Conservation (phyloP, 768 basidiomycete species). For the Dioszegia crocea region DNA sequence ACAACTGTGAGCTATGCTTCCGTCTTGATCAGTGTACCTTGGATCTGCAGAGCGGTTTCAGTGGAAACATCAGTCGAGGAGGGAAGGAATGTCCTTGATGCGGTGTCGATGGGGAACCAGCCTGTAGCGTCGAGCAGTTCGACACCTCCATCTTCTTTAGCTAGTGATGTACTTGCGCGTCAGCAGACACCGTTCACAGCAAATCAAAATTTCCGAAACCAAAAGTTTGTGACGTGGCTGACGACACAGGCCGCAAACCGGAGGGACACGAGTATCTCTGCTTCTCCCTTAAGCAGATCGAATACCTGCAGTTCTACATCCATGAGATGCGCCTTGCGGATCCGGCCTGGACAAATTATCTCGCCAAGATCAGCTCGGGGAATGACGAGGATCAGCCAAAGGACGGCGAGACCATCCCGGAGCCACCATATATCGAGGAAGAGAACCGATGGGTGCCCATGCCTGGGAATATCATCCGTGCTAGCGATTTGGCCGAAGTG, state of each 20-base stretch:
- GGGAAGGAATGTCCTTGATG: too few relatives aligned
- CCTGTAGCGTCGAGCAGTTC: too few relatives aligned
- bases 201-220: background rate
- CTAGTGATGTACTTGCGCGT: too few relatives aligned
- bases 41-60: too few relatives aligned
- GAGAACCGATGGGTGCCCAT: constrained; percentile 9
- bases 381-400: constrained; percentile 20
- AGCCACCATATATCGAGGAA: constrained; percentile 7
- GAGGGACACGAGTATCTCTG: constrained; percentile 13
- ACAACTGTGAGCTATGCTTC: constrained; percentile 37
- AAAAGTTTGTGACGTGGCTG: too few relatives aligned
- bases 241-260: background rate
- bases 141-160: too few relatives aligned
- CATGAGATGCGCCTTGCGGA: constrained; percentile 33
- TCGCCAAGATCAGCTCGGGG: constrained; percentile 7
- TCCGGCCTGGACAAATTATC: constrained; percentile 18
- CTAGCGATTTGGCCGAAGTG: background rate
- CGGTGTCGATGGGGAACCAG: too few relatives aligned
- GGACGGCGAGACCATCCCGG: background rate
- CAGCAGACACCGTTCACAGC: background rate
- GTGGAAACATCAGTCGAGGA: too few relatives aligned
- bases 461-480: background rate
- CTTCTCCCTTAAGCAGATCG: constrained; percentile 40
- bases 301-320: constrained; percentile 46
- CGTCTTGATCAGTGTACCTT: background rate